Percentiles rank a stretch among this genome's conserved stretches.
phyloP scores from a whole-genome alignment of 108 stramenopile species.

The Cylindrotheca closterium region DNA sequence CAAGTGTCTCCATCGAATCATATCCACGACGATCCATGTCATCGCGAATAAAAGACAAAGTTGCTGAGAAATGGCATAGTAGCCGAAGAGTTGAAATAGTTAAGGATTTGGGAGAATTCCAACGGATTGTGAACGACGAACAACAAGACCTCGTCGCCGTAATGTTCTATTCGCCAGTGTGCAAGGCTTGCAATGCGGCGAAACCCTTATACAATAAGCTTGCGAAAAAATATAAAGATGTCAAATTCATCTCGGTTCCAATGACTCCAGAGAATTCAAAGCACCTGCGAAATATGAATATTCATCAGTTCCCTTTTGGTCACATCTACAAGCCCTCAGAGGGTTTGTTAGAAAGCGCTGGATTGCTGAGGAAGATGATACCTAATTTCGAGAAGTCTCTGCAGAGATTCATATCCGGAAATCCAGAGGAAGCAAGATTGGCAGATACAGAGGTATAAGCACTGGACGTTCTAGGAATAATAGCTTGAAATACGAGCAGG shows the following conservation, averaged over 20 bases:
- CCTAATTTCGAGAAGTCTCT: slow-evolving; percentile 10
- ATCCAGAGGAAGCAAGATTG: background rate
- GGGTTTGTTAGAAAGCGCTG: slow-evolving; percentile 8
- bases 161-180: slow-evolving; percentile 12
- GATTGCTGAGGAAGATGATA: slow-evolving; percentile 12
- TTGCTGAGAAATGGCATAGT: too few relatives aligned
- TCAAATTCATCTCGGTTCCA: slow-evolving; percentile 27
- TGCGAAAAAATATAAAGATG: slow-evolving; percentile 12
- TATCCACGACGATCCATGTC: too few relatives aligned
- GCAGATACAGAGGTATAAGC: background rate
- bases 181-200: slow-evolving; percentile 22
- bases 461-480: slow-evolving; percentile 6
- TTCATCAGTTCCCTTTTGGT: slow-evolving; percentile 19
- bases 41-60: too few relatives aligned
- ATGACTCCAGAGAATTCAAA: slow-evolving; percentile 1
- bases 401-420: background rate
- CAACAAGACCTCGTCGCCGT: slow-evolving; percentile 16
- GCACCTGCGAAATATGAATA: slow-evolving; percentile 1
- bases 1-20: too few relatives aligned
- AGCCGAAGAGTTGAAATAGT: slow-evolving; percentile 8
- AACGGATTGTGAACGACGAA: background rate
- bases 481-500: background rate
- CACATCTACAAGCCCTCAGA: slow-evolving; percentile 10
- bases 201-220: slow-evolving; percentile 10
- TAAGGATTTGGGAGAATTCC: slow-evolving; percentile 13